phyloP scores from a whole-genome alignment of 352 stramenopile species.

The Phytophthora capsici region DNA sequence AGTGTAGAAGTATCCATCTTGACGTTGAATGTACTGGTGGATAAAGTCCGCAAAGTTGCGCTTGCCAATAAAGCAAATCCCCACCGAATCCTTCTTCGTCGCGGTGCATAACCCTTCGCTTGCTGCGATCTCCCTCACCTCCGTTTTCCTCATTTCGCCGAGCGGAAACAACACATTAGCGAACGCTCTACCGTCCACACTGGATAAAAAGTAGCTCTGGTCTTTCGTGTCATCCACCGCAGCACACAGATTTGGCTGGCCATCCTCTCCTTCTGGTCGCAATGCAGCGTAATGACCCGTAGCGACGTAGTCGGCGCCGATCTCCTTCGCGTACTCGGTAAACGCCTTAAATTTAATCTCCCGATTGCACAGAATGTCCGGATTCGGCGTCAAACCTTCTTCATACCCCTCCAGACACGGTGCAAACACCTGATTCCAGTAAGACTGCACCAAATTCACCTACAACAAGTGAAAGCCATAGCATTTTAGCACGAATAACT shows the following conservation, averaged over 20 bases:
- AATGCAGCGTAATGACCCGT: slow-evolving; percentile 97
- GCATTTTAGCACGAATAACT: background rate
- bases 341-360: slow-evolving; percentile 99
- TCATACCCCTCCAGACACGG: slow-evolving; percentile 94
- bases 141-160: slow-evolving; percentile 91
- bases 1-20: slow-evolving; percentile 83
- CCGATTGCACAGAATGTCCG: slow-evolving; percentile 97
- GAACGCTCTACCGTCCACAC: slow-evolving; percentile 75
- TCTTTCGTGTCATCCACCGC: slow-evolving; percentile 93
- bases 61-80: slow-evolving; percentile 99
- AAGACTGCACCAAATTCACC: slow-evolving; percentile 94
- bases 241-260: slow-evolving; percentile 74
- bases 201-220: slow-evolving; percentile 98
- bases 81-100: slow-evolving; percentile 95
- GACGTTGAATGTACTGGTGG: slow-evolving; percentile 88
- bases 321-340: slow-evolving; percentile 88
- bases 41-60: slow-evolving; percentile 93
- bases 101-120: slow-evolving; percentile 87
- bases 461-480: slow-evolving; percentile 21
- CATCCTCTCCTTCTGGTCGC: slow-evolving; percentile 31
- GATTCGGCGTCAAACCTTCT: slow-evolving; percentile 91
- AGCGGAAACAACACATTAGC: slow-evolving; percentile 95
- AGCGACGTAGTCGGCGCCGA: slow-evolving; percentile 92
- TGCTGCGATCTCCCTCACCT: slow-evolving; percentile 92
- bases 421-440: slow-evolving; percentile 98